These are phyloP conservation scores for Cryptosporidium felis DNA, from an alignment of 169 alveolate genomes.

Conservation along the genomic window DNA sequence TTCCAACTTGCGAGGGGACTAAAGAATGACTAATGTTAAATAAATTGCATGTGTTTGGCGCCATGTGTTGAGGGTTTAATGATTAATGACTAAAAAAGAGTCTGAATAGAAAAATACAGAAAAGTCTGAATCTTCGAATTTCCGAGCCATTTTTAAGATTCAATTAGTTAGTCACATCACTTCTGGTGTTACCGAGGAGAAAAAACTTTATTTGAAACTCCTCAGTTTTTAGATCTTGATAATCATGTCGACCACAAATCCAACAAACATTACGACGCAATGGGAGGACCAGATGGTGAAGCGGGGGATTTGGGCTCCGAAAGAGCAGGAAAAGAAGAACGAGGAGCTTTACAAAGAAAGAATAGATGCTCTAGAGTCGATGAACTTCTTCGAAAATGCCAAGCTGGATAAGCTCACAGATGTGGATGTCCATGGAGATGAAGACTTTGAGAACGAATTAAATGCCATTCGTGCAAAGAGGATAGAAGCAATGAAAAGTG, in stretches of 20 bases:
- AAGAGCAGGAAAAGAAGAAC: slow-evolving; percentile 80
- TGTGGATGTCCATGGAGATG: slow-evolving; percentile 69
- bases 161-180: too few species aligned
- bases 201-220: too few species aligned
- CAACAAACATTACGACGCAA: slow-evolving; percentile 85
- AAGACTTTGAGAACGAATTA: slow-evolving; percentile 60
- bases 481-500: slow-evolving; percentile 63
- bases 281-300: slow-evolving; percentile 90
- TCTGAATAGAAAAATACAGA: too few species aligned
- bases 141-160: too few species aligned
- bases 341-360: slow-evolving; percentile 78
- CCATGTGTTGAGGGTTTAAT: neutral
- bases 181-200: too few species aligned
- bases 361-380: slow-evolving; percentile 61
- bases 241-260: slow-evolving; percentile 89
- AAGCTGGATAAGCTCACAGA: slow-evolving; percentile 65
- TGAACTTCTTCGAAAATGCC: slow-evolving; percentile 67
- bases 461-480: slow-evolving; percentile 36
- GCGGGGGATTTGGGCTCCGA: slow-evolving; percentile 85
- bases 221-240: neutral
- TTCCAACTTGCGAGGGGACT: too few species aligned
- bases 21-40: too few species aligned
- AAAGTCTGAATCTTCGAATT: too few species aligned
- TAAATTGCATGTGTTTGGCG: slow-evolving; percentile 35
- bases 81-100: neutral